phyloP scores from a whole-genome alignment of 2,329 filamentous ascomycete genomes.

The Phoma sp. region DNA sequence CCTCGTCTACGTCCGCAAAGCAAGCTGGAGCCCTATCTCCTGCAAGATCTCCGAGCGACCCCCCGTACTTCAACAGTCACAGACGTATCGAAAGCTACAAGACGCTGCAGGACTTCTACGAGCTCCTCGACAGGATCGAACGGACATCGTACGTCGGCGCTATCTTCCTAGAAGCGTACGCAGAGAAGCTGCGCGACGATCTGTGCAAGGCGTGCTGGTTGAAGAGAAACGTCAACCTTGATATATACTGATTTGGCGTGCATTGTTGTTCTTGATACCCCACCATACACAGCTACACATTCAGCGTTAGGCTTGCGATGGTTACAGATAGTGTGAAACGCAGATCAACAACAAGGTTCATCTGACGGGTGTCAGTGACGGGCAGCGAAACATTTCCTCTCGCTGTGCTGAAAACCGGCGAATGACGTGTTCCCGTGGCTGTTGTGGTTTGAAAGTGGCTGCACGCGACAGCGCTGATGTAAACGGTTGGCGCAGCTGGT shows the following conservation, averaged over 20 bases:
- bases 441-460: neutral
- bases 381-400: too few relatives aligned
- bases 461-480: constrained; percentile 26
- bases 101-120: constrained; percentile 36
- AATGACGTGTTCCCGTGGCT: constrained; percentile 40
- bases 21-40: too few relatives aligned
- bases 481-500: constrained; percentile 25
- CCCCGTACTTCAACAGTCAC: neutral
- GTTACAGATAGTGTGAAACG: neutral
- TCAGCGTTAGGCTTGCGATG: too few relatives aligned
- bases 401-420: too few relatives aligned
- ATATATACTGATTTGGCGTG: constrained; percentile 2
- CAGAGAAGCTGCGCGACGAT: constrained; percentile 32
- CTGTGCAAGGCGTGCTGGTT: constrained; percentile 36
- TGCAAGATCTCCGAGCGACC: neutral
- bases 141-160: constrained; percentile 26
- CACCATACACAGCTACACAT: too few relatives aligned
- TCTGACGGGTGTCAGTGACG: constrained; percentile 2
- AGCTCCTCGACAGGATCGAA: constrained; percentile 36
- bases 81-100: constrained; percentile 27
- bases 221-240: constrained; percentile 22
- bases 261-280: too few relatives aligned
- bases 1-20: too few relatives aligned
- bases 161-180: constrained; percentile 35
- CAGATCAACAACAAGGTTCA: neutral